A percentile compares a stretch with the other conserved stretches of the same genome.
Conservation (phyloP, 345 rosid genomes). For the Syzygium grande region DNA sequence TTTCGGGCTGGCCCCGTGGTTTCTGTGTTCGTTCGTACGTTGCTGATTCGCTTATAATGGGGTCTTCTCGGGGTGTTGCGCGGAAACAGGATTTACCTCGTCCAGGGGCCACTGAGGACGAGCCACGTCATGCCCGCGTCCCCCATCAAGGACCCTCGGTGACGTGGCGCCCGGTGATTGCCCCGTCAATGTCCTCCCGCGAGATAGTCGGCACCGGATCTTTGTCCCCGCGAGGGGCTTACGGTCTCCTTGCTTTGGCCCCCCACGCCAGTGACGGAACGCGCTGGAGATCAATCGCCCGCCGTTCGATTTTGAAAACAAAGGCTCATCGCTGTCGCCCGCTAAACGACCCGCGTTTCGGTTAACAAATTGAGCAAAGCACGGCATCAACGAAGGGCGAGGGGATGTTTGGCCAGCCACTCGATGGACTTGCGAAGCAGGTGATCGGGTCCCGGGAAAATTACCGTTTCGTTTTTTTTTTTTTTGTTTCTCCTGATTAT, state of each 20-base stretch:
- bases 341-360: not conserved
- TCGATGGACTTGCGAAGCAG: not conserved
- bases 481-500: not conserved
- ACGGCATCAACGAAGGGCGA: not conserved
- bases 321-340: not conserved
- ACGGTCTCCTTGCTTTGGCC: not conserved
- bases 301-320: not conserved
- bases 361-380: not conserved
- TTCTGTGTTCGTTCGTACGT: not conserved
- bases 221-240: not conserved
- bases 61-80: not conserved
- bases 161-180: not conserved
- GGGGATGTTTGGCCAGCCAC: not conserved
- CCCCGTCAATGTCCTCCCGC: not conserved
- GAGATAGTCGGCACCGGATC: not conserved
- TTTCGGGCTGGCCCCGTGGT: not conserved
- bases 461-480: not conserved
- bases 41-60: not conserved
- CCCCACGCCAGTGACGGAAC: not conserved
- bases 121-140: not conserved
- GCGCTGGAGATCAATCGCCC: not conserved
- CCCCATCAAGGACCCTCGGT: not conserved
- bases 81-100: not conserved
- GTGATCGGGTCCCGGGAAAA: not conserved
- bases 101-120: not conserved